Conservation (phyloP, 2,329 filamentous ascomycete species). For the Alternaria angustiovoidea region DNA sequence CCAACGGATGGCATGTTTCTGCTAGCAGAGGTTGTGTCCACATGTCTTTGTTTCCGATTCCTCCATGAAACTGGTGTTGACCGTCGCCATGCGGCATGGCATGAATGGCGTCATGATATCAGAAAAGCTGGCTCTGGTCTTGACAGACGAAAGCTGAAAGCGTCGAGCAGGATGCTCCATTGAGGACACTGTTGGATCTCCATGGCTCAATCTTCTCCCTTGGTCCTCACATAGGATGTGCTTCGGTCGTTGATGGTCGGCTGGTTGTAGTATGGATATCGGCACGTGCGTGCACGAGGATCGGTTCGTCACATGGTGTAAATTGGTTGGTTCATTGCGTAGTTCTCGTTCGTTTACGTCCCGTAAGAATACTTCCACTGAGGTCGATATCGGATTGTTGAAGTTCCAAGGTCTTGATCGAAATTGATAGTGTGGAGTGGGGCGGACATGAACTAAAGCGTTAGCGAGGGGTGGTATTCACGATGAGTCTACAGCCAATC, state of each 20-base stretch:
- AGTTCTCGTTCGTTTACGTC: not conserved
- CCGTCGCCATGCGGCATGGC: not conserved
- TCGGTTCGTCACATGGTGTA: not conserved
- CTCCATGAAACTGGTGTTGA: not conserved
- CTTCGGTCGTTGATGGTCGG: not conserved
- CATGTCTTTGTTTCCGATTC: not conserved
- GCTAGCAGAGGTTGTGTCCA: not conserved
- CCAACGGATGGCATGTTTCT: not conserved
- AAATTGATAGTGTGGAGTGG: conserved; percentile 15
- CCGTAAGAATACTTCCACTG: not conserved
- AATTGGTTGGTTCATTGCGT: not conserved
- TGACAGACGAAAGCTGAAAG: not conserved
- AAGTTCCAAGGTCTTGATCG: not conserved
- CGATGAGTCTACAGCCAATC: conserved; percentile 2
- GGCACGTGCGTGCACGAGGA: not conserved
- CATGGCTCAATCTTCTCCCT: not conserved
- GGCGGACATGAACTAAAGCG: conserved; percentile 7
- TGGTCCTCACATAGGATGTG: not conserved
- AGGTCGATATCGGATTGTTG: not conserved
- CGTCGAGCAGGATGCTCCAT: not conserved
- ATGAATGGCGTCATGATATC: not conserved
- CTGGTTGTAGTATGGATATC: not conserved
- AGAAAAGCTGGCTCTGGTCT: not conserved
- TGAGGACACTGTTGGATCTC: too few species aligned
- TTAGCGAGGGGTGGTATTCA: conserved; percentile 15